Evolutionary conservation across 805 yeast species (phyloP).

Genomic region (Pichia californica): DNA sequence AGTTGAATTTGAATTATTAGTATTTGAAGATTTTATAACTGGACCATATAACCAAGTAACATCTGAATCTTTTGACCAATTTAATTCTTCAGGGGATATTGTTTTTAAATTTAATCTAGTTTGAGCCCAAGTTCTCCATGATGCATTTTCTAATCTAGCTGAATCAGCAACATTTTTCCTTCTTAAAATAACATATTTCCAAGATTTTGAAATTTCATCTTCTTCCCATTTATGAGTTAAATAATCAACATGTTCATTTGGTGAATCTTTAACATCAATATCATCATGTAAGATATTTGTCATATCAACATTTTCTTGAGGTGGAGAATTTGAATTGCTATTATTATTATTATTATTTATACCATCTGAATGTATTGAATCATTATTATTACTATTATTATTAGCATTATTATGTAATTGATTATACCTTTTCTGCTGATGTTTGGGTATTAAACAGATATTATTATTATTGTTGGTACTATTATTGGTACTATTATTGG

Average conservation of each 20-base stretch:
- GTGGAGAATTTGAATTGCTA: conserved; percentile 8
- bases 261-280: conserved; percentile 69
- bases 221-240: conserved; percentile 96
- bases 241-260: conserved; percentile 89
- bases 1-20: neutral
- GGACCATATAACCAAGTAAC: conserved; percentile 99
- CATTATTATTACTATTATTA: neutral
- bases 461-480: neutral
- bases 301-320: conserved; percentile 7
- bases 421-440: conserved; percentile 22
- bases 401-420: neutral
- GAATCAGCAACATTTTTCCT: conserved; percentile 79
- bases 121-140: conserved; percentile 98
- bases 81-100: conserved; percentile 82
- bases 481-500: no score
- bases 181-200: conserved; percentile 85
- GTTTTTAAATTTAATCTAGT: conserved; percentile 65
- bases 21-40: conserved; percentile 18
- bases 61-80: conserved; percentile 96
- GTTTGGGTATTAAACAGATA: conserved; percentile 26
- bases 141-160: conserved; percentile 76
- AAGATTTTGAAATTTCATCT: conserved; percentile 83
- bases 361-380: neutral
- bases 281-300: conserved; percentile 61
- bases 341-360: conserved; percentile 14